Base-by-base conservation (phyloP, 768 basidiomycete species). In the Termitomyces sp. region DNA sequence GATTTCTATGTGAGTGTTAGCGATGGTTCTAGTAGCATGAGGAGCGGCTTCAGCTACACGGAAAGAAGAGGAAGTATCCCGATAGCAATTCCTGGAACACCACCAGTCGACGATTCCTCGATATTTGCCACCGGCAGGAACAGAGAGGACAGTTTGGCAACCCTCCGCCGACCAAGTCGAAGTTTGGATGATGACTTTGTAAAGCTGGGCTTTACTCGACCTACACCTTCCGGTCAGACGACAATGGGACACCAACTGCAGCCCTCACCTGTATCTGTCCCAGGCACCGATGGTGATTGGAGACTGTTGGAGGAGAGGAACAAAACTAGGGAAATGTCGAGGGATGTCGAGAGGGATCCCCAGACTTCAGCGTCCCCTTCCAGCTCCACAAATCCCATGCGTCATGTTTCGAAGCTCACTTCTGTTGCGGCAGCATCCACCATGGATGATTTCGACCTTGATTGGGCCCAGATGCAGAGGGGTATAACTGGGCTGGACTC, bases 221-320 rank as follows among this genome's bases (percentile, higher is more conserved):
- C 50, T 38, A 16, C 33, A 20, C 50, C 33, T 18, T 32, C 61
- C 36, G 56, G 40, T 6, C 54, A 54, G 32, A 11, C 40, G 38
- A 42, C 49, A 20, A 42, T 55, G 39, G 60, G 69, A 46, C 60
- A 63, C 45, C 67, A 70, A 32, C 50, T 68, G 8, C 63, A 69
- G 35, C 57, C 67, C 24, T 71, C 74, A 12, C 75, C 78, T 12
- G 70, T 73, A 24, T 78, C 77, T 32, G 78, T 83, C 7, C 82
- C 88, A 18, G 78, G 78, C 60, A 85, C 80, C 40, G 83, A 83
- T 58, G 78, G 76, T 38, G 87, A 87, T 68, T 86, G 85, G 85
- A 77, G 75, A 63, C 77, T 78, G 44, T 66, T 84, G n/a, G 79
- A 80, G 61, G 81, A 76, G 24, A 79, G 78, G 42, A 76, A 68